phyloP scores from a whole-genome alignment of 108 stramenopile species.

The Chaetoceros tenuissimus region DNA sequence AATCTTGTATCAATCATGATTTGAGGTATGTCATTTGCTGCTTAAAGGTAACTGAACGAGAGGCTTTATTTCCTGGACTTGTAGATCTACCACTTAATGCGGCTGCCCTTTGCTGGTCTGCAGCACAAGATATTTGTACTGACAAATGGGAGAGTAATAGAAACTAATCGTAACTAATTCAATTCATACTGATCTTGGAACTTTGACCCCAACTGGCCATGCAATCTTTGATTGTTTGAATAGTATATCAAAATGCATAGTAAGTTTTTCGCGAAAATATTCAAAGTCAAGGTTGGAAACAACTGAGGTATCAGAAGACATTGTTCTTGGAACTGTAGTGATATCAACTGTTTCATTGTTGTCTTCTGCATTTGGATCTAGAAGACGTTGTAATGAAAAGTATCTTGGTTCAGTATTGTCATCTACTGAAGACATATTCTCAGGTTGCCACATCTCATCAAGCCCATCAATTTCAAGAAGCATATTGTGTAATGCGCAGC shows the following conservation, averaged over 20 bases:
- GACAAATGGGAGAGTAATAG: background rate
- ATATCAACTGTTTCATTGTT: background rate
- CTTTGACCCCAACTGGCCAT: background rate
- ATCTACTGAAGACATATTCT: background rate
- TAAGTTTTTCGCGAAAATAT: background rate
- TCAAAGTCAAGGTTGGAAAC: background rate
- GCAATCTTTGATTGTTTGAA: background rate
- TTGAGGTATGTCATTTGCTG: no score
- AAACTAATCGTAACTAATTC: background rate
- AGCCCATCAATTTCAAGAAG: constrained; percentile 27
- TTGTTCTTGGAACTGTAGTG: background rate
- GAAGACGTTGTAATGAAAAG: background rate
- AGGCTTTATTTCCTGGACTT: background rate
- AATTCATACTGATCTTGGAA: background rate
- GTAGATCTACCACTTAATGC: no score
- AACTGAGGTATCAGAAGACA: background rate
- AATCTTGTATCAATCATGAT: no score
- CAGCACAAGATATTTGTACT: background rate
- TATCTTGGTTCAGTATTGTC: background rate
- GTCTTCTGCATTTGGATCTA: background rate
- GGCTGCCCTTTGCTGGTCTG: no score
- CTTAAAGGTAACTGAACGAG: background rate
- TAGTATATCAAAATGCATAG: background rate
- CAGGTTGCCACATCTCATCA: constrained; percentile 2
- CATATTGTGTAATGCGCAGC: constrained; percentile 33